Evolutionary conservation across 2,329 filamentous ascomycete species (phyloP).

Genomic region (Trichophyton schoenleinii): DNA sequence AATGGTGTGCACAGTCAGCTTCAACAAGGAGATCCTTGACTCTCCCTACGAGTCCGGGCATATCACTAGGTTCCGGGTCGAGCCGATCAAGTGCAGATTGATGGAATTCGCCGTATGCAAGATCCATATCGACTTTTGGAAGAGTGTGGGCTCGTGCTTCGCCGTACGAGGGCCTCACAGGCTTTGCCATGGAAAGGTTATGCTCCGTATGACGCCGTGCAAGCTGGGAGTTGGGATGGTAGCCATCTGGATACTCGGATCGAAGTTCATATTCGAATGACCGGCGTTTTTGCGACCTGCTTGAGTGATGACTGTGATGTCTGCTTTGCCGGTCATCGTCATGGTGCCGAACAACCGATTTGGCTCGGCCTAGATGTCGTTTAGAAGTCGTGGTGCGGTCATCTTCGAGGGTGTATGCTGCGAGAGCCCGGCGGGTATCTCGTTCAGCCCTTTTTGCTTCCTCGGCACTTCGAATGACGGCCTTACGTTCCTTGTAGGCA

Average conservation of each 20-base stretch:
- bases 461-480: slow-evolving; percentile 60
- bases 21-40: slow-evolving; percentile 72
- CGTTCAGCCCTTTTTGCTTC: slow-evolving; percentile 46
- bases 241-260: not conserved
- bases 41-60: slow-evolving; percentile 56
- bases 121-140: slow-evolving; percentile 62
- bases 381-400: slow-evolving; percentile 31
- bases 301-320: slow-evolving; percentile 19
- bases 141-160: slow-evolving; percentile 18
- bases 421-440: slow-evolving; percentile 47
- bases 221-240: slow-evolving; percentile 16
- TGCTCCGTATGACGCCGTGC: slow-evolving; percentile 30
- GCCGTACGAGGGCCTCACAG: slow-evolving; percentile 9
- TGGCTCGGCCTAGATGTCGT: slow-evolving; percentile 29
- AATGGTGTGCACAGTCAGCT: slow-evolving; percentile 77
- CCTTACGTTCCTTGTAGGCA: slow-evolving; percentile 78
- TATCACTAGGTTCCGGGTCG: slow-evolving; percentile 42
- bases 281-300: slow-evolving; percentile 18
- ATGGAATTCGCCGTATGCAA: slow-evolving; percentile 79
- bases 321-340: slow-evolving; percentile 1
- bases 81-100: slow-evolving; percentile 44
- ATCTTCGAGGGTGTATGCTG: slow-evolving; percentile 39
- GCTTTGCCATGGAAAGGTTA: slow-evolving; percentile 17
- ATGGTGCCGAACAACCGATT: slow-evolving; percentile 16
- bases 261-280: slow-evolving; percentile 18